Percentiles rank a stretch among this genome's conserved stretches.
These are phyloP conservation scores for Ramularia collo-cygni DNA, from an alignment of 2,329 filamentous ascomycete species.

Conservation along the genomic window DNA sequence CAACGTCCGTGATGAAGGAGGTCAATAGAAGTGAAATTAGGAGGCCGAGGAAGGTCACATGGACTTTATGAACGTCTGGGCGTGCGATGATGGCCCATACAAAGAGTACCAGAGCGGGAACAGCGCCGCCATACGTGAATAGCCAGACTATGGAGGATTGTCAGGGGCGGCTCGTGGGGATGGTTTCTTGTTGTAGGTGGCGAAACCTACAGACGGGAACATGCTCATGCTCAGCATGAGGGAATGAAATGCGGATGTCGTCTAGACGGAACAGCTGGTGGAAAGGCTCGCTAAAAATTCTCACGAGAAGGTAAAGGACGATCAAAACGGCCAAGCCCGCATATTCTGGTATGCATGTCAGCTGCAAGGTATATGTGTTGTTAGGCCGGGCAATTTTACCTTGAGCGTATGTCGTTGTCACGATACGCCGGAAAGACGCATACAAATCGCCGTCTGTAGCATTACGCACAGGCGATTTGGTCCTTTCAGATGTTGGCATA, in stretches of 20 bases:
- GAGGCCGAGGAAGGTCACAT: constrained; percentile 78
- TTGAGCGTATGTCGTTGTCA: constrained; percentile 65
- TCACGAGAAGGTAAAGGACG: constrained; percentile 52
- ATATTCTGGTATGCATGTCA: constrained; percentile 53
- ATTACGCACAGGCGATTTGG: constrained; percentile 5
- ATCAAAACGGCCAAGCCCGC: constrained; percentile 68
- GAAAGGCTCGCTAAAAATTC: constrained; percentile 74
- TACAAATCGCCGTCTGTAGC: constrained; percentile 11
- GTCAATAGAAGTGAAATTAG: constrained; percentile 67
- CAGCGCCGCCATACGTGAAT: constrained; percentile 67
- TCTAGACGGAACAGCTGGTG: constrained; percentile 91
- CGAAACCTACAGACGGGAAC: constrained; percentile 63
- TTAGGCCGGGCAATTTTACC: too few species aligned
- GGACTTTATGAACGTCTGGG: constrained; percentile 68
- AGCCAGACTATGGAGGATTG: constrained; percentile 52
- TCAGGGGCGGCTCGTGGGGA: constrained; percentile 1
- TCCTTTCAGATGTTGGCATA: neutral
- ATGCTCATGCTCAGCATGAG: constrained; percentile 75
- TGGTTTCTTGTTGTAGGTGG: constrained; percentile 16
- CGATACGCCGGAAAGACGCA: constrained; percentile 20
- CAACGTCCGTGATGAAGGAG: constrained; percentile 74
- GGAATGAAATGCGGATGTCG: constrained; percentile 76
- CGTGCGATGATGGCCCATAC: constrained; percentile 57
- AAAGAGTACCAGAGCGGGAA: constrained; percentile 63
- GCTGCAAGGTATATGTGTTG: too few species aligned